phyloP scores from a whole-genome alignment of 352 stramenopile genomes.

The Pythium monospermum region DNA sequence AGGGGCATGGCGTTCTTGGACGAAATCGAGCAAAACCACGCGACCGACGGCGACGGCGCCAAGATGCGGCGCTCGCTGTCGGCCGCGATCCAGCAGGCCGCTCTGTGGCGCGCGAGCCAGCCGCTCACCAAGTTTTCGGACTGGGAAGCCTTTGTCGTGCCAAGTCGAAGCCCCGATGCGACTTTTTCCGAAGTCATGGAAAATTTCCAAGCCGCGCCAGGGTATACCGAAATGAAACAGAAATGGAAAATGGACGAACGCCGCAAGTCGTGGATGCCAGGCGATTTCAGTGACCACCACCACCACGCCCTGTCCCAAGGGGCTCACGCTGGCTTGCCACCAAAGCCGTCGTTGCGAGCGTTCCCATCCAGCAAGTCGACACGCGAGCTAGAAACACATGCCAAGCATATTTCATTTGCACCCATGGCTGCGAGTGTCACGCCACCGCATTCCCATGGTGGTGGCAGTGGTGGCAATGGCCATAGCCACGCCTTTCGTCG shows the following conservation, averaged over 20 bases:
- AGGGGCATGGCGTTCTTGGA: constrained; percentile 41
- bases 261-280: constrained; percentile 72
- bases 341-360: constrained; percentile 17
- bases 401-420: constrained; percentile 26
- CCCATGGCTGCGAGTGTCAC: too few relatives aligned
- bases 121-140: constrained; percentile 63
- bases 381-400: constrained; percentile 17
- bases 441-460: too few relatives aligned
- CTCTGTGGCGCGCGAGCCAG: constrained; percentile 72
- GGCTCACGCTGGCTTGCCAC: constrained; percentile 4
- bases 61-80: constrained; percentile 76
- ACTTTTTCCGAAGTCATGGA: constrained; percentile 78
- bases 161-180: constrained; percentile 43
- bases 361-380: constrained; percentile 20
- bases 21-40: constrained; percentile 65
- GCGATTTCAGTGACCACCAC: constrained; percentile 24
- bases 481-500: constrained; percentile 21
- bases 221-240: constrained; percentile 40
- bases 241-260: constrained; percentile 57
- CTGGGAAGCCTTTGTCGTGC: constrained; percentile 57
- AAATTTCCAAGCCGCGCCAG: constrained; percentile 39
- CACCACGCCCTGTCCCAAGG: not conserved
- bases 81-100: constrained; percentile 65
- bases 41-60: constrained; percentile 48
- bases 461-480: too few relatives aligned